Percentiles rank a stretch among this genome's conserved stretches.
These are phyloP conservation scores for Kodamaea anthophila DNA, from an alignment of 1,139 yeast species.

Conservation along the genomic window DNA sequence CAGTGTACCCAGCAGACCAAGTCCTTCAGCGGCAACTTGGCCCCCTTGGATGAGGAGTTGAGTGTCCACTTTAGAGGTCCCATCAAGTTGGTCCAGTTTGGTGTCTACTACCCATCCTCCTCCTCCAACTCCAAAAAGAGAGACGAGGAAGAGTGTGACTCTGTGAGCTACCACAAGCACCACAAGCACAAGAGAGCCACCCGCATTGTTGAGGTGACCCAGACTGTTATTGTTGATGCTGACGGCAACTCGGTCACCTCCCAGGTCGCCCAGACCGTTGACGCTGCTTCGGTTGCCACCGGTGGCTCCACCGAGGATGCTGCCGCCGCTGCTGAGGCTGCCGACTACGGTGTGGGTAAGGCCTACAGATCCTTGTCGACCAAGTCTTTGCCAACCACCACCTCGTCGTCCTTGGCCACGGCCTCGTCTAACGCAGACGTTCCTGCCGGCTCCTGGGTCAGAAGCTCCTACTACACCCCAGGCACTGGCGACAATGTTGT, in stretches of 20 bases:
- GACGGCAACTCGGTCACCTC: constrained; percentile 45
- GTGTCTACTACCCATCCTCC: constrained; percentile 44
- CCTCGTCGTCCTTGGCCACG: constrained; percentile 9
- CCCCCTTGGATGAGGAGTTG: constrained; percentile 64
- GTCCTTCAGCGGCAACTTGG: constrained; percentile 53
- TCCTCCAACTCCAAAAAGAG: constrained; percentile 24
- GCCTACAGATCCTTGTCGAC: constrained; percentile 12
- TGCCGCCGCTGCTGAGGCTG: constrained; percentile 11
- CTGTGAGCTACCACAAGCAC: constrained; percentile 42
- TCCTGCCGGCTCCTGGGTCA: constrained; percentile 18
- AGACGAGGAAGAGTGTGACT: constrained; percentile 37
- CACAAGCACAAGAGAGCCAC: constrained; percentile 61
- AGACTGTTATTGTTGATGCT: constrained; percentile 62
- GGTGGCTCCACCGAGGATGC: constrained; percentile 33
- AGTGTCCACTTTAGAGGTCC: constrained; percentile 87
- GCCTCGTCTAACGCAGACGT: constrained; percentile 10
- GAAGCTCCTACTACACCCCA: constrained; percentile 22
- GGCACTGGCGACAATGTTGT: constrained; percentile 19
- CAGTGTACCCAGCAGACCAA: constrained; percentile 47
- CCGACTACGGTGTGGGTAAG: constrained; percentile 6
- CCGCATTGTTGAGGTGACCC: constrained; percentile 63
- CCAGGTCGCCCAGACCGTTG: constrained; percentile 8
- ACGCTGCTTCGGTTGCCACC: constrained; percentile 10
- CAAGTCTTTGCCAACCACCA: constrained; percentile 11
- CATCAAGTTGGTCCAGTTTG: constrained; percentile 54